Evolutionary conservation across 768 basidiomycete species (phyloP).

Genomic region (Tephrocybe sp.): DNA sequence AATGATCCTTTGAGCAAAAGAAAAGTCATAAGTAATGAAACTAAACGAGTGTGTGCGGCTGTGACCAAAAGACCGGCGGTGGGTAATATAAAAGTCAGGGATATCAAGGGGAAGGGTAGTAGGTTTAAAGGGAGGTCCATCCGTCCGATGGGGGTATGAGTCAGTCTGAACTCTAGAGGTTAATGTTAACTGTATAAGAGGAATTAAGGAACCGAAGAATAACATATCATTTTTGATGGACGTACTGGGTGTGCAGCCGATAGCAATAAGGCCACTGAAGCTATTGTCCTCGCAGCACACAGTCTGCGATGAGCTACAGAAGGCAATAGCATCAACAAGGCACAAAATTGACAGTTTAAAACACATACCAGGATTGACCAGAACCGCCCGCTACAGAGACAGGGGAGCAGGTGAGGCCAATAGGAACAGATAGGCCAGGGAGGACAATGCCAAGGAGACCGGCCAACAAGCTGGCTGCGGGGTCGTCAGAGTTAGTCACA

Average conservation of each 20-base stretch:
- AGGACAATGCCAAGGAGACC: slow-evolving; percentile 33
- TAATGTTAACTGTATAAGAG: slow-evolving; percentile 20
- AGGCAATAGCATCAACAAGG: not conserved
- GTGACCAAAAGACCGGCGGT: slow-evolving; percentile 4
- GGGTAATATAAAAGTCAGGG: not conserved
- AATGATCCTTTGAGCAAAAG: slow-evolving; percentile 1
- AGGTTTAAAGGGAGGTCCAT: not conserved
- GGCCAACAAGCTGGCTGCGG: slow-evolving; percentile 18
- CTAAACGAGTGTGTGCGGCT: slow-evolving; percentile 11
- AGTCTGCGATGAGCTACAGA: slow-evolving; percentile 33
- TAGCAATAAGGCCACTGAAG: slow-evolving; percentile 42
- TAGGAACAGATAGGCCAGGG: slow-evolving; percentile 13
- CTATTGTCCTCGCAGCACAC: slow-evolving; percentile 48
- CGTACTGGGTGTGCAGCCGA: slow-evolving; percentile 46
- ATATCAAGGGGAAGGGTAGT: not conserved
- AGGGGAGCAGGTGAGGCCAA: slow-evolving; percentile 39
- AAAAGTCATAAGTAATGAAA: not conserved
- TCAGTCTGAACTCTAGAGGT: slow-evolving; percentile 16
- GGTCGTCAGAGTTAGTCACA: slow-evolving; percentile 18
- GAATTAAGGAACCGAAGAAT: not conserved
- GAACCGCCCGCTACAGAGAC: slow-evolving; percentile 31
- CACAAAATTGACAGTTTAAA: not conserved
- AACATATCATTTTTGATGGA: not conserved
- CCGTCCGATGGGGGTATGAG: not conserved
- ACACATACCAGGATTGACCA: slow-evolving; percentile 30